Conservation (phyloP, 176 grass and related monocot species). For the Oryza rufipogon region DNA sequence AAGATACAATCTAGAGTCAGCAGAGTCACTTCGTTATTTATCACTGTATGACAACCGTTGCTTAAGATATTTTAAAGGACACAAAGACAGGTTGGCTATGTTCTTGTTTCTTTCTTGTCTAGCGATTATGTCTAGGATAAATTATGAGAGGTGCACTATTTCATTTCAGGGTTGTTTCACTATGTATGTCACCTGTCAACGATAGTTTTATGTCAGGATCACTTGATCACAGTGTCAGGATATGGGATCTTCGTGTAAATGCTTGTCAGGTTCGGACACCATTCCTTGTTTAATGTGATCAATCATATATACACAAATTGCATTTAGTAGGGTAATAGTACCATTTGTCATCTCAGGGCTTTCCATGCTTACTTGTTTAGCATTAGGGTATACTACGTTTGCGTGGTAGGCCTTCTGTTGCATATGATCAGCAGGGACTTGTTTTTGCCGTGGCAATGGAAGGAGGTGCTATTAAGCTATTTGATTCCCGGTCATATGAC, state of each 20-base stretch:
- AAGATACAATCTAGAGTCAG: conserved; percentile 75
- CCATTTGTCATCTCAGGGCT: conserved; percentile 32
- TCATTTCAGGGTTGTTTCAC: conserved; percentile 75
- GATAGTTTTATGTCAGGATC: conserved; percentile 99
- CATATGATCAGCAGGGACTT: conserved; percentile 99
- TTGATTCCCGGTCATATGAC: conserved; percentile 97
- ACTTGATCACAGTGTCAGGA: conserved; percentile 92
- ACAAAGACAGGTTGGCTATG: conserved; percentile 75
- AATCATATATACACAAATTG: not conserved
- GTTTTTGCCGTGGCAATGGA: conserved; percentile 98
- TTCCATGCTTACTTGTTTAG: conserved; percentile 48
- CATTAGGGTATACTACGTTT: conserved; percentile 81
- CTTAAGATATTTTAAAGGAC: conserved; percentile 96
- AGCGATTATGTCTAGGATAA: not conserved
- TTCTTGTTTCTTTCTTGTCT: conserved; percentile 4
- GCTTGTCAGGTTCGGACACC: conserved; percentile 82
- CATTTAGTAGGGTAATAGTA: conserved; percentile 36
- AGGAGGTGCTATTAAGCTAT: conserved; percentile 96
- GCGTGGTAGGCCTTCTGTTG: conserved; percentile 94
- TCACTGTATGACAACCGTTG: conserved; percentile 98
- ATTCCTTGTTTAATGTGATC: conserved; percentile 33
- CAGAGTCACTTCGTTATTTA: conserved; percentile 83
- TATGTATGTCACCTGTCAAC: conserved; percentile 93
- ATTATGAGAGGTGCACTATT: conserved; percentile 9
- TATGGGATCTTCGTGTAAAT: conserved; percentile 99